Conservation (phyloP, 176 grass and related monocot genomes). For the Echinochloa phyllopogon region DNA sequence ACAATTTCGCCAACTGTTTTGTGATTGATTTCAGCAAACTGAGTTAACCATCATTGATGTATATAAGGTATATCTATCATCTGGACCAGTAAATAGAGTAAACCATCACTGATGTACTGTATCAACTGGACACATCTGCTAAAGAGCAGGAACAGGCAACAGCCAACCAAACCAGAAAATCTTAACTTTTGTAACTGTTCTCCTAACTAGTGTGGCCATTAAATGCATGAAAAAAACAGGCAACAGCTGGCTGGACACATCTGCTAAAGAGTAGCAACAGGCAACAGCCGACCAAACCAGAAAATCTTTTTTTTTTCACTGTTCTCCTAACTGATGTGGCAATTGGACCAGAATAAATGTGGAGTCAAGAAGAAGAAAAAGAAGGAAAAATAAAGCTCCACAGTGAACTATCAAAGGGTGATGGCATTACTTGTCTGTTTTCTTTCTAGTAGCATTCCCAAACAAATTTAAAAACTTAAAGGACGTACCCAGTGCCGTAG, state of each 20-base stretch:
- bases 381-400: neutral
- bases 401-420: neutral
- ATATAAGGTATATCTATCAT: neutral
- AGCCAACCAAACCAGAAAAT: neutral
- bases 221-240: neutral
- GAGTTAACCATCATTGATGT: neutral
- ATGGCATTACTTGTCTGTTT: neutral
- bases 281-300: neutral
- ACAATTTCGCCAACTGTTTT: neutral
- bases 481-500: too few species aligned
- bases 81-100: neutral
- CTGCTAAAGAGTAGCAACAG: neutral
- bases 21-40: neutral
- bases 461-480: too few species aligned
- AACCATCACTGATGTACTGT: too few species aligned
- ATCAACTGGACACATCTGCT: neutral
- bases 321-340: neutral
- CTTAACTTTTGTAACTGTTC: constrained; percentile 11
- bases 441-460: neutral
- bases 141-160: constrained; percentile 2
- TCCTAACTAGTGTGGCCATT: neutral
- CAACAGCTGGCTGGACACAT: neutral
- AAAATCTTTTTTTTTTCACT: constrained; percentile 14
- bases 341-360: constrained; percentile 13
- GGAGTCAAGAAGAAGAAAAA: neutral